Evolutionary conservation across 352 stramenopile genomes (phyloP).

Genomic region (Pythium rishiriense): DNA sequence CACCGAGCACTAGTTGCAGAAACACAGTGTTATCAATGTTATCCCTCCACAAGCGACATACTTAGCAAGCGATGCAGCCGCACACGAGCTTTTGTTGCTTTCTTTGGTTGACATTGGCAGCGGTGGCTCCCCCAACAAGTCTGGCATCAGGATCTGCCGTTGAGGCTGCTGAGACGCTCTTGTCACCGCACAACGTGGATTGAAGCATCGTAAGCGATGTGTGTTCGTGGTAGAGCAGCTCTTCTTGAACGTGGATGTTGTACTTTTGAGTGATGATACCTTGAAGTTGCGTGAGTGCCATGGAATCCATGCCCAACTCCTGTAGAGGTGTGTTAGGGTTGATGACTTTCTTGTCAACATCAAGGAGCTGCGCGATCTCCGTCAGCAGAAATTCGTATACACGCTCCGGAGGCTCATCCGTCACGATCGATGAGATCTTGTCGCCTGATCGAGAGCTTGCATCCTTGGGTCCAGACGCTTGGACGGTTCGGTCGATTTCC

Average conservation of each 20-base stretch:
- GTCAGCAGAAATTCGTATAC: conserved; percentile 58
- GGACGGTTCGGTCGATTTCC: conserved; percentile 33
- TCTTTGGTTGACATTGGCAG: background rate
- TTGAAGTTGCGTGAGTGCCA: conserved; percentile 95
- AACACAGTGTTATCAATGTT: conserved; percentile 13
- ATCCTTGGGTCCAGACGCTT: conserved; percentile 19
- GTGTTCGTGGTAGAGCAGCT: conserved; percentile 91
- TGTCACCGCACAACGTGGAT: conserved; percentile 49
- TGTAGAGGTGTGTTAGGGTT: conserved; percentile 60
- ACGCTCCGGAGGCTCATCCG: conserved; percentile 45
- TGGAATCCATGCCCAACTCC: conserved; percentile 91
- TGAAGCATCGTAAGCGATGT: conserved; percentile 88
- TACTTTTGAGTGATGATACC: conserved; percentile 91
- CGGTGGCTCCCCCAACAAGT: conserved; percentile 23
- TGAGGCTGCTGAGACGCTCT: conserved; percentile 21
- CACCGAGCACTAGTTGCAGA: background rate
- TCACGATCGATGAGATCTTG: conserved; percentile 53
- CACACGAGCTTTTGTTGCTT: conserved; percentile 66
- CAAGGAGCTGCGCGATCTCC: conserved; percentile 62
- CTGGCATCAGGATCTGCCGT: conserved; percentile 27
- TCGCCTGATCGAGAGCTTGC: conserved; percentile 25
- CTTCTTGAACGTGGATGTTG: conserved; percentile 89
- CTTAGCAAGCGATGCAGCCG: conserved; percentile 74
- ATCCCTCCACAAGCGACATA: background rate
- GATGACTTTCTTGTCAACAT: conserved; percentile 50